Evolutionary conservation across 352 stramenopile species (phyloP).

Genomic region (Phytophthora sansomeana): DNA sequence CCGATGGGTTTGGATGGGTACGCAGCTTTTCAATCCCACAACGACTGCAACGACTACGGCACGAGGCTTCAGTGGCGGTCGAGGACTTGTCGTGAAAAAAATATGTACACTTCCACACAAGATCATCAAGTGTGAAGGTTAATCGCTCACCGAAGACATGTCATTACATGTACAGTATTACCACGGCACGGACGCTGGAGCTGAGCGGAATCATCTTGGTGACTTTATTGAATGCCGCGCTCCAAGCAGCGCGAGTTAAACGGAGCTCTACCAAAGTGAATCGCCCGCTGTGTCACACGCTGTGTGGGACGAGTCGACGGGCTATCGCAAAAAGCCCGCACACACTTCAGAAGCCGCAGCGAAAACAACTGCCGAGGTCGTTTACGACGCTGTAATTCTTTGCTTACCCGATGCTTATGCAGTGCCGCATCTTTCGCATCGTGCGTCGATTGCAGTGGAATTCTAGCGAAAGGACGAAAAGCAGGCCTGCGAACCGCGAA

Average conservation of each 20-base stretch:
- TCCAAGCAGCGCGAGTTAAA: too few relatives aligned
- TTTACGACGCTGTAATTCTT: not conserved
- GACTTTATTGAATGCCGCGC: too few relatives aligned
- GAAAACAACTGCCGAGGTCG: not conserved
- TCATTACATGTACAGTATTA: too few relatives aligned
- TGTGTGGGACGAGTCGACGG: not conserved
- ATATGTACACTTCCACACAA: not conserved
- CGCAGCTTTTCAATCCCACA: not conserved
- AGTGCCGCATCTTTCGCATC: not conserved
- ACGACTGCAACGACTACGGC: not conserved
- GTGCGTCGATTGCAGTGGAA: conserved; percentile 13
- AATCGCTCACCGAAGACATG: too few relatives aligned
- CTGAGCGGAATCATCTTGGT: too few relatives aligned
- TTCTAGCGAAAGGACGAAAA: conserved; percentile 28
- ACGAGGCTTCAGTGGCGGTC: not conserved
- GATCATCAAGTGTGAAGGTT: not conserved
- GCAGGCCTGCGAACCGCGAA: conserved; percentile 1
- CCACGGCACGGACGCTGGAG: too few relatives aligned
- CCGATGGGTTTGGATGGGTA: conserved; percentile 7
- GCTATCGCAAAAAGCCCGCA: not conserved
- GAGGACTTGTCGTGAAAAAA: too few relatives aligned
- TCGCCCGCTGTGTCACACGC: not conserved
- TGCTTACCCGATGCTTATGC: conserved; percentile 8
- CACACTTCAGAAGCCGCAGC: not conserved
- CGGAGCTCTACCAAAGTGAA: too few relatives aligned